Percentiles rank a stretch among this genome's conserved stretches.
Conservation (phyloP, 495 filamentous ascomycete genomes). For the Astrothelium macrocarpum region DNA sequence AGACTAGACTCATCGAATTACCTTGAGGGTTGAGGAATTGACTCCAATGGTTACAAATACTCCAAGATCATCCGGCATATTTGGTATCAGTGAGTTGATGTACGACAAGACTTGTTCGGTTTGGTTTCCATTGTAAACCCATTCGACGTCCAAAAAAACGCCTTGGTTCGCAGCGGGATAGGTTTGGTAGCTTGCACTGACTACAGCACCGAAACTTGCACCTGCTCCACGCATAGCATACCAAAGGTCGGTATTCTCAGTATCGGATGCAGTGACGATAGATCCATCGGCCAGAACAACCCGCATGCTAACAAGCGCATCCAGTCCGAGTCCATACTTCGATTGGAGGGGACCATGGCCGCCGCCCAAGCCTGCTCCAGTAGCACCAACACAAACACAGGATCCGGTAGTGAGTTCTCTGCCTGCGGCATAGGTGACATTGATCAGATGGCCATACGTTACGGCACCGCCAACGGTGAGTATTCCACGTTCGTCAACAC, state of each 20-base stretch:
- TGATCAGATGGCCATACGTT: not conserved
- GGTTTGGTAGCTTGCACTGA: constrained; percentile 41
- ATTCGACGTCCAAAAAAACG: not conserved
- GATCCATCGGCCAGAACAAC: constrained; percentile 45
- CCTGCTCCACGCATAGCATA: constrained; percentile 33
- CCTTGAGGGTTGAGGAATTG: not conserved
- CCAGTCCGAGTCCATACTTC: constrained; percentile 42
- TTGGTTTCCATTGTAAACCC: not conserved
- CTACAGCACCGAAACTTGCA: constrained; percentile 30
- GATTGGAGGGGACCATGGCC: constrained; percentile 47
- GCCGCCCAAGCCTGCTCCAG: constrained; percentile 49
- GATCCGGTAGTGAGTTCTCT: not conserved
- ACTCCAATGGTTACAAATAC: not conserved
- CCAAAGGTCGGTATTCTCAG: constrained; percentile 30
- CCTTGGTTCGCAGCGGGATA: constrained; percentile 33
- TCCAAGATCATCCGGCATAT: not conserved
- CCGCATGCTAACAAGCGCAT: constrained; percentile 40
- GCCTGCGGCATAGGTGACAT: not conserved
- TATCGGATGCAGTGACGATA: constrained; percentile 33
- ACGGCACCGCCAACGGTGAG: not conserved
- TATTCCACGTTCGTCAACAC: not conserved
- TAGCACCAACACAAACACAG: constrained; percentile 34
- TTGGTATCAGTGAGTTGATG: not conserved
- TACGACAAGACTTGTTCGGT: not conserved
- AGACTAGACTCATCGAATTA: not conserved